Base-by-base conservation (phyloP, 2,329 filamentous ascomycete species). In the Kalmusia sp. region DNA sequence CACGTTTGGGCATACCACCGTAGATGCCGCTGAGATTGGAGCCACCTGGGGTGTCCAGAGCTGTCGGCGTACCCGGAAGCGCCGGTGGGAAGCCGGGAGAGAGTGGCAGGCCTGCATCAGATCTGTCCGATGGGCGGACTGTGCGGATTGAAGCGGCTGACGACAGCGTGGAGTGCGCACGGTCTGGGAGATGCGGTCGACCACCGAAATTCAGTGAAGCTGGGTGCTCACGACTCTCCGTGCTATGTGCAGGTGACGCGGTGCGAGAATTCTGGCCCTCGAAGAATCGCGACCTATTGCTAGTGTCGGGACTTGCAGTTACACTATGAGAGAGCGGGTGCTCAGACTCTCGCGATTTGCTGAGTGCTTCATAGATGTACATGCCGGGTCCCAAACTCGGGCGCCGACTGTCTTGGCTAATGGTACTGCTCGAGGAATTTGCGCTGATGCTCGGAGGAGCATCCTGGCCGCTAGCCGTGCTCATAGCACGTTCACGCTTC, bases 321-420 rank as follows among this genome's bases (percentile, higher is more conserved):
- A 90, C 83, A 68, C 89, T 93, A 62, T 91, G 88, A 15, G 90
- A 86, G 35, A 93, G 76, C 17, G 90, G 90, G 70, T 93, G 90
- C 48, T 91, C 88, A 43, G 77, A 75, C 47, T 82, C 80, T 62
- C 79, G 74, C 37, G 79, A 79, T 40, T 77, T 71, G 54, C 80
- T 80, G 34, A 84, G 69, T 5, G 79, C 77, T 27, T 81, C 77
- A 45, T 77, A 75, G n/a, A 84, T 76, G 31, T 79, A 75, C 54
- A 88, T 84, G 51, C 87, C 84, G 4, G 82, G 82, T 44, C 81
- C 79, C 40, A 88, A 66, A 64, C 86, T 89, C 7, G 79, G 76
- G 35, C 84, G 80, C 56, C 85, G 71, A 25, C 78, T 77, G 45
- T 83, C 80, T 62, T 82, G 83, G 48, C 80, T 85, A 61, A 82